Evolutionary conservation across 352 stramenopile genomes (phyloP), one percentile per base, ranked within the genome.

Genomic region (Pythium apleroticum): DNA sequence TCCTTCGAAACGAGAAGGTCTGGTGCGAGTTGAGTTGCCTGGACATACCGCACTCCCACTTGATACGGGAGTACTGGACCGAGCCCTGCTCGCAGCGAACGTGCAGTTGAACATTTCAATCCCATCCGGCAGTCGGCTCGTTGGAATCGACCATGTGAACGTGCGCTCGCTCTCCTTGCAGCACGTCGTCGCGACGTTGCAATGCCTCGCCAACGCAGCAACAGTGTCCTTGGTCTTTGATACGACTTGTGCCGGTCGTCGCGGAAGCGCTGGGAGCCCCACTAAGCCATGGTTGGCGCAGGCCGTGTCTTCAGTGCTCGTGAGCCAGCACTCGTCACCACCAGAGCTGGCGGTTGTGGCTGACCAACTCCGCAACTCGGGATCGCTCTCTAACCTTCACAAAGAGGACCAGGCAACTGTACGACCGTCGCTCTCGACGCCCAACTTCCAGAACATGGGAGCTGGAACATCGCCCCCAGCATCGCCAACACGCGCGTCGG

Each of bases 121-220:
- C 30, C 68, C 75, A 8, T 10, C 67, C 8, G 76, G 79, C 2
- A 90, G 77, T 49, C 63, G 69, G n/a, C 63, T 90, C 10, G 62
- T 87, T 27, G 78, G 71, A 0, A 73, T 89, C 35, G 75, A 89
- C 22, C 45, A 65, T 17, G 56, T 84, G 10, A 71, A 90, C 43
- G 53, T 88, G 12, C 77, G 71, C 35, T 66, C 69, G 2, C 52
- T 85, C 28, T 56, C 65, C 1, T 31, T 88, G 20, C 52, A 69
- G 10, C 65, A 85, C 1, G 71, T 88, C 4, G 63, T 72, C 3
- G 59, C 19, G 1, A 69, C 82, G 19, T 52, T 88, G 4, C 66
- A 70, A 22, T 66, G 69, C 20, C 63, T 88, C 31, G 55, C 68
- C 1, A 66, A 52, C 3, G 33, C 67, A 3, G 8, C 61, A 6